Evolutionary conservation across 257 asterid species (phyloP), one percentile per base, ranked within the genome.

Genomic region (Solanum medicagineum): DNA sequence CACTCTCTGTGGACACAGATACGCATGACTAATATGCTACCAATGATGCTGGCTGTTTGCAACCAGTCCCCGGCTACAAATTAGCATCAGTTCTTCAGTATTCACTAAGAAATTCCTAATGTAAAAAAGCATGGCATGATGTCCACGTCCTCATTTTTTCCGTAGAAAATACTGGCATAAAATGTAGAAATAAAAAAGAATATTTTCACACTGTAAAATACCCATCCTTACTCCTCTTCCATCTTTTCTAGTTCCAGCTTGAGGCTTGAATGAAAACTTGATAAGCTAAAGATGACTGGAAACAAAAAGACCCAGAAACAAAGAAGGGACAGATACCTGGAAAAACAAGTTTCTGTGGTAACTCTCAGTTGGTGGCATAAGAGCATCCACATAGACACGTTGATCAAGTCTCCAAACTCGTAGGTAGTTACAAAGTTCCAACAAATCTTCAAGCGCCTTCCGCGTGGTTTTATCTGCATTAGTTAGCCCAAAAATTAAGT

Each of bases 371-470:
- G 99, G 97, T 60, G 98, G 98, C 98, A 96, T 92, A 79, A 96
- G 98, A 83, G 95, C 94, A 86, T 96, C 99, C 57, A 96, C 89
- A 88, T 91, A 94, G 85, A 91, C 92, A 81, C 65, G 88, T 26
- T 59, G 91, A 81, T 93, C 95, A 75, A 96, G 87, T 89, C 89
- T 93, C 99, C 99, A 96, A 70, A 95, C 87, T 89, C 95, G 89
- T 87, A 96, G 87, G 90, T 91, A 95, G 91, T 92, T 95, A 89
- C 88, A 91, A 86, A 96, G 96, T 87, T 92, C 96, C 12, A 97
- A 93, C 90, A 96, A 74, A 85, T 96, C 99, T 83, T 96, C 98
- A 90, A 96, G 98, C 77, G 99, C 98, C 89, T 91, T 94, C 87
- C 92, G 93, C 60, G 96, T 92, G 85, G 94, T 88, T 87, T 92